Conservation (phyloP, 768 basidiomycete species). For the Agrocybe praecox region DNA sequence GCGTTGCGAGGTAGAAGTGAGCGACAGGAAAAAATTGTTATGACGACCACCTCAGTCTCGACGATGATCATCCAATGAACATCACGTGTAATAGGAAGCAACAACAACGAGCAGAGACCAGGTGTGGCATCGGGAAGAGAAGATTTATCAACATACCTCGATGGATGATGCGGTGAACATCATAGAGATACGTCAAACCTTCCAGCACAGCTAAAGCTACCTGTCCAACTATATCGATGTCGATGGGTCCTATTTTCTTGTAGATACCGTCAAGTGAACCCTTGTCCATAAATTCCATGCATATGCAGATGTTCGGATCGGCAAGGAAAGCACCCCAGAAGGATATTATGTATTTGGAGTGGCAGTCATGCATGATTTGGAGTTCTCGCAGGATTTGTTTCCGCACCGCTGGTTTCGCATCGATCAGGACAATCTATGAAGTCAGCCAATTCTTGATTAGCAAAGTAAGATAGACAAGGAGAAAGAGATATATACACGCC, state of each 20-base stretch:
- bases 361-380: constrained; percentile 99
- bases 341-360: constrained; percentile 91
- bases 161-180: constrained; percentile 97
- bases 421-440: constrained; percentile 87
- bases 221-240: constrained; percentile 89
- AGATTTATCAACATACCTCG: constrained; percentile 67
- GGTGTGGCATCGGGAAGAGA: constrained; percentile 6
- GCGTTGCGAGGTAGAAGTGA: constrained; percentile 10
- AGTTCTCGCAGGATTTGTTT: constrained; percentile 98
- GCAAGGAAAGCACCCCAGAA: constrained; percentile 97
- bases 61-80: constrained; percentile 1
- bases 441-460: constrained; percentile 3
- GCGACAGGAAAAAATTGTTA: constrained; percentile 21
- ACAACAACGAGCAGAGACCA: constrained; percentile 8
- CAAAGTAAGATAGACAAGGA: neutral
- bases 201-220: constrained; percentile 95
- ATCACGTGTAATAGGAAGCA: constrained; percentile 17
- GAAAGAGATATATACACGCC: constrained; percentile 45
- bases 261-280: constrained; percentile 94
- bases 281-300: constrained; percentile 97
- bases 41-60: constrained; percentile 14
- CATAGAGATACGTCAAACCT: constrained; percentile 96
- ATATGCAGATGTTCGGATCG: constrained; percentile 98
- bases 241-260: constrained; percentile 92
- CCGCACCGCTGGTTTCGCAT: constrained; percentile 93